Conservation (phyloP, 768 basidiomycete species). For the Naganishia onofrii region DNA sequence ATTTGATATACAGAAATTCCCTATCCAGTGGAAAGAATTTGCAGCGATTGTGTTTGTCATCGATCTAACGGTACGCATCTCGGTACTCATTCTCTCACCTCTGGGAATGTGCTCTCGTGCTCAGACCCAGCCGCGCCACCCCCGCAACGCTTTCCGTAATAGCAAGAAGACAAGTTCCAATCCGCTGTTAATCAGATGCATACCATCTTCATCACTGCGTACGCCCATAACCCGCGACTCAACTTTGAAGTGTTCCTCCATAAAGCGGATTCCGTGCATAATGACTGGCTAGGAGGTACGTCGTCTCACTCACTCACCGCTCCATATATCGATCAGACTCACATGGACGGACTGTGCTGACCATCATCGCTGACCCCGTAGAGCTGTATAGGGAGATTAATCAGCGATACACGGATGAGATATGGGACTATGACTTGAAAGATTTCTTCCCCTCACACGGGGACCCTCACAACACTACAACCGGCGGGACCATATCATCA, state of each 20-base stretch:
- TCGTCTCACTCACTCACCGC: no score
- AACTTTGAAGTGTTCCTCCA: conserved; percentile 90
- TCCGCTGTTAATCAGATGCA: conserved; percentile 78
- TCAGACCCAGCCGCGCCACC: background rate
- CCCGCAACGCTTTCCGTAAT: background rate
- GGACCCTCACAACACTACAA: background rate
- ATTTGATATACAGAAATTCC: conserved; percentile 71
- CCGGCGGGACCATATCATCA: background rate
- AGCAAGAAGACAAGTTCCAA: conserved; percentile 65
- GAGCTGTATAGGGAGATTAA: conserved; percentile 32
- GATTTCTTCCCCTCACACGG: conserved; percentile 26
- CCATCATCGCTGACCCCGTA: no score
- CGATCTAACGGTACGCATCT: conserved; percentile 87
- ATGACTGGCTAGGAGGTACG: conserved; percentile 69
- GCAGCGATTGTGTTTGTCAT: conserved; percentile 87
- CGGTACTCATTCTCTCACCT: no score
- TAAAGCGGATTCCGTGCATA: conserved; percentile 81
- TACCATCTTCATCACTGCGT: conserved; percentile 74
- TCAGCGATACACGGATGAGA: conserved; percentile 25
- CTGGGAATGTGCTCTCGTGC: background rate
- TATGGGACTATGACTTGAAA: conserved; percentile 27
- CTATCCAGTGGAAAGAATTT: conserved; percentile 69
- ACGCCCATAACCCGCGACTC: conserved; percentile 69
- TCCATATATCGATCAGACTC: no score
- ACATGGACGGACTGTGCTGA: no score